phyloP scores from a whole-genome alignment of 2,329 filamentous ascomycete genomes.

The Aureobasidium sp. region DNA sequence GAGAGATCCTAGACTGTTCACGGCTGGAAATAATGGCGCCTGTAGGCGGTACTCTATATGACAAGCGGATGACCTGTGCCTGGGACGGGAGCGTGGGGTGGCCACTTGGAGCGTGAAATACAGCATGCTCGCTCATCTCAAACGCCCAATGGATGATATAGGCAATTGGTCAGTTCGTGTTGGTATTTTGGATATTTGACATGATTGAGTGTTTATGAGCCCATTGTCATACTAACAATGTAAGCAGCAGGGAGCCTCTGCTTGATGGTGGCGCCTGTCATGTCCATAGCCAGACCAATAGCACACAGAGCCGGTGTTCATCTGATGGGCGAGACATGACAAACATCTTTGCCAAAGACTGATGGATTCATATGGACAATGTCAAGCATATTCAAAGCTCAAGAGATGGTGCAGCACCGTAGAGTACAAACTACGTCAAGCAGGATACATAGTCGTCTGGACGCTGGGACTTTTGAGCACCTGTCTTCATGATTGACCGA shows the following conservation, averaged over 20 bases:
- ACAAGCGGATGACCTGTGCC: slow-evolving; percentile 2
- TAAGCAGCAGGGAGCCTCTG: background rate
- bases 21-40: background rate
- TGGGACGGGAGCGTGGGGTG: background rate
- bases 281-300: background rate
- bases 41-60: background rate
- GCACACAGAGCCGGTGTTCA: background rate
- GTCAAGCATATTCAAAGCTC: background rate
- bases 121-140: background rate
- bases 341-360: background rate
- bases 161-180: background rate
- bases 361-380: background rate
- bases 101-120: background rate
- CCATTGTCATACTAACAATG: background rate
- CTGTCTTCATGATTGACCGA: background rate
- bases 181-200: background rate
- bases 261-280: background rate
- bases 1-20: background rate
- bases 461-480: background rate
- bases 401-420: background rate
- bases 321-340: background rate
- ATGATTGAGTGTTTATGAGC: background rate
- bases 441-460: background rate
- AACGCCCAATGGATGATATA: background rate
- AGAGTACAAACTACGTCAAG: background rate